Evolutionary conservation across 1,139 yeast species (phyloP).

Genomic region (Sugiyamaella paludigena): DNA sequence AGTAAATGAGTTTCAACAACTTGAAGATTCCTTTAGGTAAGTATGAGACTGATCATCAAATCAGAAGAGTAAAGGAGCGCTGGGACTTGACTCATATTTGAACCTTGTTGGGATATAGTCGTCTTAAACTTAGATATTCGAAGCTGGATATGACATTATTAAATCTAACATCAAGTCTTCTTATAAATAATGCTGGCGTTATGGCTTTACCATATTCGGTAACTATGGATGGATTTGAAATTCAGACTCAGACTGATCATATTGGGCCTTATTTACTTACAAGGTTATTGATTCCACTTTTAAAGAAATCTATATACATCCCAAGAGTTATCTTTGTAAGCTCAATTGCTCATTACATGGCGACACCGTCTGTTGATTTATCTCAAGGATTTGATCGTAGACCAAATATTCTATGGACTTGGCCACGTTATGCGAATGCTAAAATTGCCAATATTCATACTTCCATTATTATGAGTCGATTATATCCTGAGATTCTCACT

Average conservation of each 20-base stretch:
- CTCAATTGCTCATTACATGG: conserved; percentile 66
- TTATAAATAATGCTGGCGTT: conserved; percentile 79
- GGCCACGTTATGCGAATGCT: conserved; percentile 78
- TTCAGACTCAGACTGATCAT: conserved; percentile 78
- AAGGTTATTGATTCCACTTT: conserved; percentile 54
- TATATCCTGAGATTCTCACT: conserved; percentile 64
- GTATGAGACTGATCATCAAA: too few species aligned
- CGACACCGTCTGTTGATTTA: conserved; percentile 51
- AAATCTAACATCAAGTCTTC: conserved; percentile 45
- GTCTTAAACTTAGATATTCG: not conserved
- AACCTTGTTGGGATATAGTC: too few species aligned
- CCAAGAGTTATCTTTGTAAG: conserved; percentile 68
- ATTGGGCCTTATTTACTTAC: conserved; percentile 73
- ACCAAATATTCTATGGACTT: conserved; percentile 69
- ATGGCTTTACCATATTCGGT: conserved; percentile 68
- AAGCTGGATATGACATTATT: not conserved
- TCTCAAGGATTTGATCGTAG: conserved; percentile 52
- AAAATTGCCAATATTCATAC: conserved; percentile 80
- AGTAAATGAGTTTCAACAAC: conserved; percentile 46
- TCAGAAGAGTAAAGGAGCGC: too few species aligned
- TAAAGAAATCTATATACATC: conserved; percentile 43
- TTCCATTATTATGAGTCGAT: conserved; percentile 60
- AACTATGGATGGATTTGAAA: conserved; percentile 73
- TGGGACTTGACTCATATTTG: too few species aligned
- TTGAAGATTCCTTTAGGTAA: conserved; percentile 39